Base-by-base conservation (phyloP, 495 filamentous ascomycete species). In the Penicillium odoratum region DNA sequence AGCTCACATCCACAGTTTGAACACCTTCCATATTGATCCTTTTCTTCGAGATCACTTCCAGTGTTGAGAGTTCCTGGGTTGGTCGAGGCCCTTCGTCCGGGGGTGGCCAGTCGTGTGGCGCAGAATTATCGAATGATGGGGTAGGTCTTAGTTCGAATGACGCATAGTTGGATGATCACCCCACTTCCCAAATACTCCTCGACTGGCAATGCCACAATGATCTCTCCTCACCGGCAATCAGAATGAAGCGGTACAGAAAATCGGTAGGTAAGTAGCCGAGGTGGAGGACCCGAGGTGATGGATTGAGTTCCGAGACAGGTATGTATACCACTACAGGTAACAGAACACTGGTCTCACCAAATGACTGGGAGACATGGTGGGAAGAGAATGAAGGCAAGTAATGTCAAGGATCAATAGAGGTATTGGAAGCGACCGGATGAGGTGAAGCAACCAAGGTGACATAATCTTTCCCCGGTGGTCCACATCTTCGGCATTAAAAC, bases 1-100 rank as follows among this genome's bases (percentile, higher is more conserved):
- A 88, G 71, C 78, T 83, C 55, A 88, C 85, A 72, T 88, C 85
- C 51, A 88, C 83, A 21, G 85, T 85, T 66, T 87, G 80, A 57
- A 85, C 78, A 38, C 77, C 78, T 68, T 88, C 85, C 85, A 83
- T 83, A 25, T 66, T 74, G 61, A 53, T 44, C 36, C 25, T n/a
- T 31, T 46, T 55, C 3, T 13, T n/a, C 38, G n/a, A 40, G 7
- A 40, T 16, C 38, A 40, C 38, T 40, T 40, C 10, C 38, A 13
- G 11, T 16, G 38, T 13, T 15, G 15, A 40, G 15, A 5, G 38
- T 40, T 40, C 38, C 38, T 40, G 38, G 15, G 28, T 11, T 53
- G 28, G 7, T 31, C 16, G 31, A 44, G 29, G 44, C 10, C 31
- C 16, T 51, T 16, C 31, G 31, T 30, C 13, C 18, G 33, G 26